phyloP scores from a whole-genome alignment of 78 protist genomes.

The Monocercomonoides exilis region DNA sequence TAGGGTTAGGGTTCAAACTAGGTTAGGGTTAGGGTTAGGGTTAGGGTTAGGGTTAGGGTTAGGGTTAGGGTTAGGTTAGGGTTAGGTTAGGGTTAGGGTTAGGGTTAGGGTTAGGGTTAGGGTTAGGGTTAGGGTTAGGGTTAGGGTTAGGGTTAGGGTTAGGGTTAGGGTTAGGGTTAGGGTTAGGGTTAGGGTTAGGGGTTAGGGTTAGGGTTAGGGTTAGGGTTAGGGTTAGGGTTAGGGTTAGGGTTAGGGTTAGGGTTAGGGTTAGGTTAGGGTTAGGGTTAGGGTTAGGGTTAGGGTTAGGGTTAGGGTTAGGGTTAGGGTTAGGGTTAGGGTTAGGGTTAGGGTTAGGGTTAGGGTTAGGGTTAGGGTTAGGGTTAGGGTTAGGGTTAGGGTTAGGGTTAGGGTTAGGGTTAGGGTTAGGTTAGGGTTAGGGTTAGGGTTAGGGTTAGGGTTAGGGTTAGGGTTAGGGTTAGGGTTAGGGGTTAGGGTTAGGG shows the following conservation, averaged over 20 bases:
- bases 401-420: slow-evolving; percentile 36
- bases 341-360: slow-evolving; percentile 40
- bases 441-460: slow-evolving; percentile 17
- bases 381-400: slow-evolving; percentile 34
- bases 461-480: slow-evolving; percentile 20
- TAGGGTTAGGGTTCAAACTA: no score
- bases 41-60: slow-evolving; percentile 38
- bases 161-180: slow-evolving; percentile 40
- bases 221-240: slow-evolving; percentile 39
- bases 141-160: slow-evolving; percentile 39
- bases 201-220: no score
- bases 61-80: slow-evolving; percentile 40
- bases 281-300: slow-evolving; percentile 35
- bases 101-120: slow-evolving; percentile 40
- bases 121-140: slow-evolving; percentile 40
- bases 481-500: no score
- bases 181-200: slow-evolving; percentile 38
- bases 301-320: slow-evolving; percentile 40
- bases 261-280: no score
- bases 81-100: slow-evolving; percentile 40
- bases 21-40: slow-evolving; percentile 38
- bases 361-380: slow-evolving; percentile 37
- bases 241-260: slow-evolving; percentile 40
- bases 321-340: slow-evolving; percentile 38
- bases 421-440: no score